Percentiles rank a stretch among this genome's conserved stretches.
phyloP scores from a whole-genome alignment of 768 basidiomycete genomes.

The Erythrobasidium yunnanense region DNA sequence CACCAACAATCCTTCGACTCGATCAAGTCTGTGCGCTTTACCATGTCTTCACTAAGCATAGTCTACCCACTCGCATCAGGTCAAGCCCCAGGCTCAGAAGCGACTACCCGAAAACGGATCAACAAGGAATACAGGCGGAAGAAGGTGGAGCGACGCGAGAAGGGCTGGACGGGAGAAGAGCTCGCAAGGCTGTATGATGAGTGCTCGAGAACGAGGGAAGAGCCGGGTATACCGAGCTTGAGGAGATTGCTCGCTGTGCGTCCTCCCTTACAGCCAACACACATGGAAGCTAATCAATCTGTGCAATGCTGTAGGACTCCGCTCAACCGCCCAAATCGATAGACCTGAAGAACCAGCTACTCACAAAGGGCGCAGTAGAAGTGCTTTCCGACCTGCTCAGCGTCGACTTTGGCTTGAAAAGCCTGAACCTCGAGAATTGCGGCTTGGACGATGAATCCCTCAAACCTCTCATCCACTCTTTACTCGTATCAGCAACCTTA shows the following conservation, averaged over 20 bases:
- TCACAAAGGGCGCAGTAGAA: conserved; percentile 59
- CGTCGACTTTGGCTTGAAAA: conserved; percentile 84
- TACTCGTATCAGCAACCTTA: conserved; percentile 69
- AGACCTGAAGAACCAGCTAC: conserved; percentile 67
- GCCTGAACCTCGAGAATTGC: conserved; percentile 73
- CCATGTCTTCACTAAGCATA: conserved; percentile 70
- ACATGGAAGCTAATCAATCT: no score
- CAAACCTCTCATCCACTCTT: conserved; percentile 79
- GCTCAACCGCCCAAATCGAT: conserved; percentile 54
- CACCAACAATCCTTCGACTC: conserved; percentile 28
- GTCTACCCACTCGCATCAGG: conserved; percentile 80
- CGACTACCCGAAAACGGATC: conserved; percentile 52
- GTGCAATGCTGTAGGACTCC: no score
- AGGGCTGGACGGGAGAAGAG: conserved; percentile 73
- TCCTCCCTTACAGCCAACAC: no score
- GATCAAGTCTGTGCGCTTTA: conserved; percentile 80
- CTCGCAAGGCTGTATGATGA: conserved; percentile 53
- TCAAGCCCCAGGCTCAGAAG: conserved; percentile 69
- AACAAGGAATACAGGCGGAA: conserved; percentile 59
- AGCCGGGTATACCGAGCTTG: conserved; percentile 38
- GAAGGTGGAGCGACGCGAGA: conserved; percentile 35
- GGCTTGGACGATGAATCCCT: conserved; percentile 72
- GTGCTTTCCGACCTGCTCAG: conserved; percentile 81
- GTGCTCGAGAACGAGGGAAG: conserved; percentile 41
- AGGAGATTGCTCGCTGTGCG: conserved; percentile 28